These are phyloP conservation scores for Flaveria sonorensis DNA, from an alignment of 129 eudicot species.

Conservation along the genomic window DNA sequence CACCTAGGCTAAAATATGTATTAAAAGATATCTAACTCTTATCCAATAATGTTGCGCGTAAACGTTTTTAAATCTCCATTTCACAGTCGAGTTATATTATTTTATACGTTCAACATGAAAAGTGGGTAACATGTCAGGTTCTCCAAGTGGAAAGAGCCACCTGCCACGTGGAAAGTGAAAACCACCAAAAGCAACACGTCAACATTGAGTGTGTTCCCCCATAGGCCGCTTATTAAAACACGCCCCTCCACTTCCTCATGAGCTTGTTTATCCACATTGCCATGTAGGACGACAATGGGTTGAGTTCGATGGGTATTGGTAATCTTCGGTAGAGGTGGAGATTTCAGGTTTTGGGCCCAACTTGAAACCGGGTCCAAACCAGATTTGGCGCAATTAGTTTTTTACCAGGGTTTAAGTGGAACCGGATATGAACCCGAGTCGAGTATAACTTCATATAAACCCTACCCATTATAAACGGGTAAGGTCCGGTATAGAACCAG, in stretches of 20 bases:
- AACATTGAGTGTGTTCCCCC: not conserved
- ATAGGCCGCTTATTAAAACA: not conserved
- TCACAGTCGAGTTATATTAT: not conserved
- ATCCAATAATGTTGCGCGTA: not conserved
- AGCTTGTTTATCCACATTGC: conserved; percentile 4
- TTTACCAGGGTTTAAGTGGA: too few species aligned
- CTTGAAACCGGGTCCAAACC: too few species aligned
- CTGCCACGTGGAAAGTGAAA: not conserved
- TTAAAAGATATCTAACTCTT: not conserved
- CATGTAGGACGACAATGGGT: not conserved
- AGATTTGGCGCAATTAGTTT: too few species aligned
- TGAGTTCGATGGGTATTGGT: too few species aligned
- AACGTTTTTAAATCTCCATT: not conserved
- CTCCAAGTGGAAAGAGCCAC: not conserved
- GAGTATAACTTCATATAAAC: too few species aligned
- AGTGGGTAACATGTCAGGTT: not conserved
- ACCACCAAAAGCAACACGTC: not conserved
- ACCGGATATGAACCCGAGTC: too few species aligned
- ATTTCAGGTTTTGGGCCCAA: too few species aligned
- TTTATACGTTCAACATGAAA: not conserved
- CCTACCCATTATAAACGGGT: too few species aligned
- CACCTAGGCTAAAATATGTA: not conserved
- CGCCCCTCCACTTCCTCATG: not conserved
- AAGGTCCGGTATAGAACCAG: too few species aligned
- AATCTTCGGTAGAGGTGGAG: too few species aligned